Percentiles rank a stretch among this genome's conserved stretches.
phyloP scores from a whole-genome alignment of 352 stramenopile species.

The Blastocystis sp. region DNA sequence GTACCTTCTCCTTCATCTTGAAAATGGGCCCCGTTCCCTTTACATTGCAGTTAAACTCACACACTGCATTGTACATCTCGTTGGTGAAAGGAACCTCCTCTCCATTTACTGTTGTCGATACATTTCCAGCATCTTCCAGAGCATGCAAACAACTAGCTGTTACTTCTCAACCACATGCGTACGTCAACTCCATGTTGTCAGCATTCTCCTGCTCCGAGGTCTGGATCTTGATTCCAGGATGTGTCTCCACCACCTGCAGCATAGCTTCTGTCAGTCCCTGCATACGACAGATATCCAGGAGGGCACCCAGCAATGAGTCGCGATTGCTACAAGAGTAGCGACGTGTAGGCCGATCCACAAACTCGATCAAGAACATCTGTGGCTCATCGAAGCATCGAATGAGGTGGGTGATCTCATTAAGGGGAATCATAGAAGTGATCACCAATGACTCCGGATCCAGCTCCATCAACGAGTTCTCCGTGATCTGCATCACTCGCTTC shows the following conservation, averaged over 20 bases:
- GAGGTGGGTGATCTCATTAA: slow-evolving; percentile 46
- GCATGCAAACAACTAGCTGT: slow-evolving; percentile 37
- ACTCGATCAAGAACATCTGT: slow-evolving; percentile 57
- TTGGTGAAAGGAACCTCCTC: slow-evolving; percentile 2
- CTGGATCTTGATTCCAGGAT: slow-evolving; percentile 56
- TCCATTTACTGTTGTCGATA: slow-evolving; percentile 14
- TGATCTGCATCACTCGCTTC: slow-evolving; percentile 60
- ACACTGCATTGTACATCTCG: slow-evolving; percentile 62
- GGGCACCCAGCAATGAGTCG: slow-evolving; percentile 34
- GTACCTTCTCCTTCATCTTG: slow-evolving; percentile 73
- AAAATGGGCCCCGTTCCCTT: slow-evolving; percentile 75
- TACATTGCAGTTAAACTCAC: slow-evolving; percentile 82
- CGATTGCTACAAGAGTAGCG: slow-evolving; percentile 57
- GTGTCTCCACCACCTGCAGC: slow-evolving; percentile 56
- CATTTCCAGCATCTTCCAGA: slow-evolving; percentile 7
- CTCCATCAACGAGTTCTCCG: slow-evolving; percentile 52
- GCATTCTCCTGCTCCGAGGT: slow-evolving; percentile 51
- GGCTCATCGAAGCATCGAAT: slow-evolving; percentile 60
- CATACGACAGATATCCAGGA: slow-evolving; percentile 58
- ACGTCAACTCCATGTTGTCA: slow-evolving; percentile 58
- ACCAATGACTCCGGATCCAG: slow-evolving; percentile 52
- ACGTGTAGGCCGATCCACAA: slow-evolving; percentile 7
- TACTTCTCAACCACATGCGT: background rate
- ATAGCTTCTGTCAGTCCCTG: slow-evolving; percentile 51
- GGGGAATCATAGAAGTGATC: slow-evolving; percentile 56